A percentile compares a stretch with the other conserved stretches of the same genome.
These are phyloP conservation scores for Carex pumila DNA, from an alignment of 176 grass and related monocot species.

Conservation along the genomic window DNA sequence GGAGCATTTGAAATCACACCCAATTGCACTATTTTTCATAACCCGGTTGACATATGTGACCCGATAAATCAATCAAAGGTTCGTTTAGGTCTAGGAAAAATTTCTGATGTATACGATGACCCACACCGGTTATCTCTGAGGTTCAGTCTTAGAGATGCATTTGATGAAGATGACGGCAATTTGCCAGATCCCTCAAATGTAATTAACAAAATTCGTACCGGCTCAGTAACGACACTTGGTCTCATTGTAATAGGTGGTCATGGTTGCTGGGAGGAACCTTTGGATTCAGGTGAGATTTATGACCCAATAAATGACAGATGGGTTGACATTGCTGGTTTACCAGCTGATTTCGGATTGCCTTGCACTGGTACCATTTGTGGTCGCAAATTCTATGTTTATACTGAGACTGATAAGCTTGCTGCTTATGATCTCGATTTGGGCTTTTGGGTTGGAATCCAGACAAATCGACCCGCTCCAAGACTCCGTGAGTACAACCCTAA, in stretches of 20 bases:
- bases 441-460: constrained; percentile 56
- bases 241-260: constrained; percentile 66
- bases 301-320: constrained; percentile 56
- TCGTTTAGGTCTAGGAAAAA: constrained; percentile 28
- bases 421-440: constrained; percentile 65
- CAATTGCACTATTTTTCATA: constrained; percentile 38
- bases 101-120: constrained; percentile 72
- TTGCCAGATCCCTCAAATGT: background rate
- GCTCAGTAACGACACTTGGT: constrained; percentile 28
- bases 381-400: constrained; percentile 71
- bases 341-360: constrained; percentile 51
- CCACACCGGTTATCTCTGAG: constrained; percentile 57
- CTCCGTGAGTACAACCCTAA: constrained; percentile 66
- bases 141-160: constrained; percentile 51
- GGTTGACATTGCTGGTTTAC: constrained; percentile 62
- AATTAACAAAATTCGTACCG: background rate
- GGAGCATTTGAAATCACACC: constrained; percentile 60
- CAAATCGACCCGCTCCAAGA: constrained; percentile 37
- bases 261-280: constrained; percentile 66
- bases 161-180: constrained; percentile 35
- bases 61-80: constrained; percentile 21
- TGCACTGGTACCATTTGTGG: constrained; percentile 61
- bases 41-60: constrained; percentile 10
- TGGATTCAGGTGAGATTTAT: constrained; percentile 76
- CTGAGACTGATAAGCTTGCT: constrained; percentile 68